Percentiles rank a stretch among this genome's conserved stretches.
phyloP scores from a whole-genome alignment of 768 basidiomycete species.

The Tricholoma matsutake region DNA sequence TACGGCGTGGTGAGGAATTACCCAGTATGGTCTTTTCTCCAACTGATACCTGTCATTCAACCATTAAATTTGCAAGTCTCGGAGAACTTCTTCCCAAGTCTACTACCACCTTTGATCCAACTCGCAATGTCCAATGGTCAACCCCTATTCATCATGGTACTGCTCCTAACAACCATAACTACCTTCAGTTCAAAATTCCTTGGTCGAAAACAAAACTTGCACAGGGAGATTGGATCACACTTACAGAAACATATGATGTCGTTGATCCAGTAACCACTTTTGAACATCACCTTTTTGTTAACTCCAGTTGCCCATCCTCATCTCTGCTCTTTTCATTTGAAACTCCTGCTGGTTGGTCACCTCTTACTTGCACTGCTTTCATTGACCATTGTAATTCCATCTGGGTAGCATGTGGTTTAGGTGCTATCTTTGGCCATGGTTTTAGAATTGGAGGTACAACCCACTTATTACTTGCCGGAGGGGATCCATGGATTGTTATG shows the following conservation, averaged over 20 bases:
- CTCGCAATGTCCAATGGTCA: neutral
- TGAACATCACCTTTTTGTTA: neutral
- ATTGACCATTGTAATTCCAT: neutral
- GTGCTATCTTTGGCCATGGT: neutral
- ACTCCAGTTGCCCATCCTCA: neutral
- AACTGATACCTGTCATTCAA: no score
- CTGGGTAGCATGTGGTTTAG: neutral
- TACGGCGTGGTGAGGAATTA: neutral
- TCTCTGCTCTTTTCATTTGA: neutral
- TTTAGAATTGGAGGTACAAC: neutral
- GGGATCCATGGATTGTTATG: neutral
- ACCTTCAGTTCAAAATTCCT: constrained; percentile 2
- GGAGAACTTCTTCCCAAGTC: neutral
- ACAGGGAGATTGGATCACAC: neutral
- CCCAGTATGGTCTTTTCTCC: neutral
- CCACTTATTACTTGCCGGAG: neutral
- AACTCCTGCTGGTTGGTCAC: neutral
- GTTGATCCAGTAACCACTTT: neutral
- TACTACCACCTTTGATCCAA: neutral
- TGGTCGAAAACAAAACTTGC: constrained; percentile 1
- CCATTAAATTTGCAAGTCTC: neutral
- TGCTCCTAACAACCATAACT: neutral
- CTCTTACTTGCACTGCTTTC: neutral
- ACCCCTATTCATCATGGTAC: neutral
- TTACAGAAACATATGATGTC: neutral